Base-by-base conservation (phyloP, 108 stramenopile genomes). In the Nitzschia palea region DNA sequence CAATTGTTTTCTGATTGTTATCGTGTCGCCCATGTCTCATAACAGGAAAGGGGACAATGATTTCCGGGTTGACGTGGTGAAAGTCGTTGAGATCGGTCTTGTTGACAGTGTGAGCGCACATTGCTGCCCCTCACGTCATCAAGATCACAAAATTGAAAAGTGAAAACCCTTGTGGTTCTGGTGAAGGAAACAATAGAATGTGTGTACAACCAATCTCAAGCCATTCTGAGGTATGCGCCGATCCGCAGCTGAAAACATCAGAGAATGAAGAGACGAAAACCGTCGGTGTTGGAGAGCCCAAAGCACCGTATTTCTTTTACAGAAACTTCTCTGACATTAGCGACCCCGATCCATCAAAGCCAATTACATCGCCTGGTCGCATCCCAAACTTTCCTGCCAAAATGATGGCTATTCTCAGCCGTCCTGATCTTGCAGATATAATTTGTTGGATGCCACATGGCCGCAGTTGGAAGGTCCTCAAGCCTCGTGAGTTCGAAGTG, bases 331-430 rank as follows among this genome's bases (percentile, higher is more conserved):
- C 82, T 29, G 30, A 54, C 6, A 77, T 80, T 14, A 17, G 18
- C 22, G 88, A 89, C 58, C 70, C 73, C 26, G 88, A 89, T 76
- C 85, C 88, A 0, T 31, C 31, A 8, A 55, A 32, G 28, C 54
- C 54, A 20, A 20, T 55, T 3, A 55, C 54, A 29, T 40, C 76
- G 14, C 70, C 81, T 18, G 88, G 83, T 12, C 59, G 79, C 20
- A 82, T 89, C 6, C 85, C 88, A 34, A 86, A 83, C 56, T 89
- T 89, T 44, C 84, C 84, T 20, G 88, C 84, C 8, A 86, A 86
- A 66, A 80, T 89, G 79, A 79, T 84, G 53, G 77, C 82, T 4
- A 87, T 91, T 26, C 76, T 91, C 4, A 77, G 82, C 52, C 67
- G 76, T 23, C 74, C 82, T 37, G 83, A 80, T 31, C 68, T 88